These are phyloP conservation scores for Fusarium pseudoanthophilum DNA, from an alignment of 2,329 filamentous ascomycete species.

Conservation along the genomic window DNA sequence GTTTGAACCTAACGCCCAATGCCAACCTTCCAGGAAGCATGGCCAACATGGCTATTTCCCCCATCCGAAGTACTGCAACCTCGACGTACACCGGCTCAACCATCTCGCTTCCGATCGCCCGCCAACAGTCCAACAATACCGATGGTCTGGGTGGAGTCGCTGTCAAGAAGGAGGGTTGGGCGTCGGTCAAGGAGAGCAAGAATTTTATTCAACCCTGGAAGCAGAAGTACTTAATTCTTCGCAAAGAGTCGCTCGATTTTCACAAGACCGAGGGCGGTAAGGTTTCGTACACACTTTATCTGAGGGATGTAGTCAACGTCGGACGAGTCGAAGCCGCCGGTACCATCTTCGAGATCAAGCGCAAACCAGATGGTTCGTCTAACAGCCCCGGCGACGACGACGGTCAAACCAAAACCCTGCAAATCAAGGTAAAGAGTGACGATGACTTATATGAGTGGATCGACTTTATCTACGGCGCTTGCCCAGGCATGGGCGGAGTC, in stretches of 20 bases:
- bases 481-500: conserved; percentile 96
- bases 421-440: conserved; percentile 93
- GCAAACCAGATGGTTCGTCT: conserved; percentile 74
- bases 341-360: conserved; percentile 93
- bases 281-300: conserved; percentile 82
- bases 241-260: conserved; percentile 94
- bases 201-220: conserved; percentile 88
- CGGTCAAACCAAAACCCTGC: conserved; percentile 81
- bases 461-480: conserved; percentile 95
- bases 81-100: conserved; percentile 61
- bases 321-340: conserved; percentile 90
- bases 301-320: conserved; percentile 90
- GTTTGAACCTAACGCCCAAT: conserved; percentile 81
- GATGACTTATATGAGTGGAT: conserved; percentile 99
- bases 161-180: conserved; percentile 84
- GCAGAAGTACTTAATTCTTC: conserved; percentile 89
- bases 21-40: conserved; percentile 81
- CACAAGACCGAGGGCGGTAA: conserved; percentile 92
- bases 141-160: conserved; percentile 75
- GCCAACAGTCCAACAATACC: conserved; percentile 69
- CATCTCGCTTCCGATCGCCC: conserved; percentile 75
- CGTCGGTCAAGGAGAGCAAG: conserved; percentile 89
- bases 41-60: conserved; percentile 80
- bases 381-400: conserved; percentile 82
- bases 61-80: conserved; percentile 72